Evolutionary conservation across 805 yeast species (phyloP), one percentile per base, ranked within the genome.

Genomic region (Sungouiozyma ichnusensis): DNA sequence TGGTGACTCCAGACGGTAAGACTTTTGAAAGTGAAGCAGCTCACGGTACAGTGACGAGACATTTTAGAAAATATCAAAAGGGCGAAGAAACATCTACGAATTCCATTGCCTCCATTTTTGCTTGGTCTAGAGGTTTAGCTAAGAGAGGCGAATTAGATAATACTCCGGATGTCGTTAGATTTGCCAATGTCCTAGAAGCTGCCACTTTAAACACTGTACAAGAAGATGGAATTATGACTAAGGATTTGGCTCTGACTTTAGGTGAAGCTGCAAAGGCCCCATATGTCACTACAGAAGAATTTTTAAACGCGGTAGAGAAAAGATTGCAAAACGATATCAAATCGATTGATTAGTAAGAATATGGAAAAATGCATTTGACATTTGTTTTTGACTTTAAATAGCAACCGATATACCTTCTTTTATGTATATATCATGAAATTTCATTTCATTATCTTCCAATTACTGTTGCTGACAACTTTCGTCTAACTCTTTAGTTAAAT

Each of bases 11-110:
- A 40, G 90, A 83, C 64, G 92, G 92, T 35, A 80, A 81, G 60
- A 77, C 87, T n/a, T 83, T 79, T 53, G 92, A 83, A 67, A 72
- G 83, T 46, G 92, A 83, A 63, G 90, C 90, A 45, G 92, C 92
- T 29, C 92, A 83, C 57, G 92, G 92, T 53, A 83, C 92, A 15
- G 92, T 83, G 48, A 83, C 92, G 27, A 79, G 92, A 74, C 92
- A 83, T 59, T 83, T 69, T 67, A 79, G 90, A 74, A 83, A 77
- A 63, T 77, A 79, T 54, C 90, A 83, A 65, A 76, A 76, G 57
- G 90, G 90, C 48, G 79, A 81, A 58, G 85, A 81, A 60, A 83
- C 92, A 7, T 81, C 88, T 3, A 83, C 92, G 42, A 83, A 83
- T 66, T 82, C 92, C 6, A 83, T 83, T 62, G 92, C 92, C 3